A percentile compares a stretch with the other conserved stretches of the same genome.
Evolutionary conservation across 257 asterid genomes (phyloP).

Genomic region (Ophiorrhiza pumila): DNA sequence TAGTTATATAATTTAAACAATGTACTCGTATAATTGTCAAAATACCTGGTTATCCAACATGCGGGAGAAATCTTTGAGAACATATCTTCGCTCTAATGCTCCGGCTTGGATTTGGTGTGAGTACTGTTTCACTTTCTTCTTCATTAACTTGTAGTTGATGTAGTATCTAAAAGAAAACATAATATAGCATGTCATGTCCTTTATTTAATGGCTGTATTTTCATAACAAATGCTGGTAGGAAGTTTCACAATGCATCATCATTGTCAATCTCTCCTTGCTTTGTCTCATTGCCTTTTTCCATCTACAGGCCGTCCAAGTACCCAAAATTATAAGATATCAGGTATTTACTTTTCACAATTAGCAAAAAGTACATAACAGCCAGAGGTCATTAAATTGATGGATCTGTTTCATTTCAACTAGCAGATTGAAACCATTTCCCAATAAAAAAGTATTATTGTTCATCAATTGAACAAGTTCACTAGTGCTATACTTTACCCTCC

Average conservation of each 20-base stretch:
- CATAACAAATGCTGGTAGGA: background rate
- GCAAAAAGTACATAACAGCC: background rate
- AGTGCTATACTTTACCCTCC: background rate
- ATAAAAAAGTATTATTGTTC: background rate
- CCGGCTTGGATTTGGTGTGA: conserved; percentile 65
- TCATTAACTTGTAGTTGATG: conserved; percentile 95
- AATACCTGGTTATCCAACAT: conserved; percentile 88
- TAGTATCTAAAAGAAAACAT: conserved; percentile 58
- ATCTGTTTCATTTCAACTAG: background rate
- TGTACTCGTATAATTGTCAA: background rate
- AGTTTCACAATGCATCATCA: background rate
- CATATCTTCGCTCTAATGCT: conserved; percentile 62
- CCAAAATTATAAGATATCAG: background rate
- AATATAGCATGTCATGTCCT: conserved; percentile 11
- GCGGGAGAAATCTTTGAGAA: conserved; percentile 90
- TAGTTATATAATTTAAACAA: background rate
- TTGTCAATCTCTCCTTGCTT: background rate
- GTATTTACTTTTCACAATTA: background rate
- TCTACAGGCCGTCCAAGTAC: background rate
- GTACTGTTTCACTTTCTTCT: conserved; percentile 84
- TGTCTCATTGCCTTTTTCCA: background rate
- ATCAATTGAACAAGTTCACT: background rate
- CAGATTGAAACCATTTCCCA: background rate
- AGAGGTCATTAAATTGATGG: background rate
- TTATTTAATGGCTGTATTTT: background rate